Evolutionary conservation across 768 basidiomycete species (phyloP).

Genomic region (Mycena indigotica): DNA sequence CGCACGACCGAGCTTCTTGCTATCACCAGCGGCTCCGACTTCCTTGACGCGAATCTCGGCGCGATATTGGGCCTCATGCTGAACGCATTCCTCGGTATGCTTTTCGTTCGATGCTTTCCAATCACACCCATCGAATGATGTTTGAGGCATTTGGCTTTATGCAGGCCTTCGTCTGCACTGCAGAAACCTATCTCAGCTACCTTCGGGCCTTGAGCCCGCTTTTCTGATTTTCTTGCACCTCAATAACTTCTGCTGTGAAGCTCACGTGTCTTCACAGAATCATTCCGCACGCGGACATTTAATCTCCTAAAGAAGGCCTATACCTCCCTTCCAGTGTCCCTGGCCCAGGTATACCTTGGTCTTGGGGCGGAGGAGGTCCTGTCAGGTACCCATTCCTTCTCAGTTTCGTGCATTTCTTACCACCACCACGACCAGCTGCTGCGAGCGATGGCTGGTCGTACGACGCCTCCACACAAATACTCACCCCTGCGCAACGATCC

Average conservation of each 20-base stretch:
- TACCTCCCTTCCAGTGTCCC: conserved; percentile 54
- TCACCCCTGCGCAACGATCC: conserved; percentile 39
- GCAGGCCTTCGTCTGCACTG: conserved; percentile 43
- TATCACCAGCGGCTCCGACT: conserved; percentile 45
- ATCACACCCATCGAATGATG: not conserved
- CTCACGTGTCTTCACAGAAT: too few relatives aligned
- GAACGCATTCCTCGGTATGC: conserved; percentile 53
- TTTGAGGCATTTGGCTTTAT: not conserved
- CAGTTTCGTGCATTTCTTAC: not conserved
- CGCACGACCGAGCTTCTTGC: conserved; percentile 46
- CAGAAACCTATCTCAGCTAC: conserved; percentile 66
- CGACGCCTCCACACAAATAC: conserved; percentile 46
- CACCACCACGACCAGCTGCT: conserved; percentile 37
- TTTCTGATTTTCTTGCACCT: conserved; percentile 22
- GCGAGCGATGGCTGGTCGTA: conserved; percentile 53
- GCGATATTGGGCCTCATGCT: conserved; percentile 48
- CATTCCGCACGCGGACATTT: conserved; percentile 61
- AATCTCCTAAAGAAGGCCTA: conserved; percentile 64
- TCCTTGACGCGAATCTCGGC: conserved; percentile 48
- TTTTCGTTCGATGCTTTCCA: not conserved
- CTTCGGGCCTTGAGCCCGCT: conserved; percentile 47
- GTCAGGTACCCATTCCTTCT: conserved; percentile 34
- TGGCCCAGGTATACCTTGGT: conserved; percentile 62
- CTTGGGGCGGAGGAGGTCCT: conserved; percentile 43
- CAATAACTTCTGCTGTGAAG: too few relatives aligned